Percentiles rank a stretch among this genome's conserved stretches.
Evolutionary conservation across 176 grass and related monocot species (phyloP).

Genomic region (Aegilops sharonensis): DNA sequence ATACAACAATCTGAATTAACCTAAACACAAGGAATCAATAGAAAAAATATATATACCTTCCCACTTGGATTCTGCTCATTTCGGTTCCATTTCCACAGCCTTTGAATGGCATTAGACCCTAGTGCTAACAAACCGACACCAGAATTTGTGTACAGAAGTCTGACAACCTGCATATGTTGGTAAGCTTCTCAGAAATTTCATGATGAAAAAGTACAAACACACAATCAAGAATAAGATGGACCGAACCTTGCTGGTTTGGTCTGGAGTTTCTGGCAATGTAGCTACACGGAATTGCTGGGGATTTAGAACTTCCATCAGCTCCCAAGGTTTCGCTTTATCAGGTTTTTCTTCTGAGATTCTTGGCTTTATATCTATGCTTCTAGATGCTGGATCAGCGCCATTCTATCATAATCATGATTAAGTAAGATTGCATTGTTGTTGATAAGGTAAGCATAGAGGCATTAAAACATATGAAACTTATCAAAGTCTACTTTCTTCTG

Average conservation of each 20-base stretch:
- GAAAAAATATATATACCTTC: constrained; percentile 54
- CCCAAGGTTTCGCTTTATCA: constrained; percentile 73
- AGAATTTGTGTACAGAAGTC: constrained; percentile 93
- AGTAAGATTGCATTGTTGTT: constrained; percentile 30
- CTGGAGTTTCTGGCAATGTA: constrained; percentile 87
- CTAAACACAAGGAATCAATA: constrained; percentile 31
- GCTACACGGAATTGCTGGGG: constrained; percentile 75
- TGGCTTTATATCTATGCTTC: constrained; percentile 71
- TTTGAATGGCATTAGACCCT: constrained; percentile 88
- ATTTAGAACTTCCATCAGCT: constrained; percentile 75
- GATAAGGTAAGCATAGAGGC: constrained; percentile 19
- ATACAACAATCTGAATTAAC: constrained; percentile 20
- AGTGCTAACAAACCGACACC: constrained; percentile 86
- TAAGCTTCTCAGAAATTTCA: constrained; percentile 5
- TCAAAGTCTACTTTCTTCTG: not conserved
- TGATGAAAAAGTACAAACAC: constrained; percentile 8
- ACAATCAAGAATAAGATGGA: constrained; percentile 25
- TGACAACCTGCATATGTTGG: constrained; percentile 61
- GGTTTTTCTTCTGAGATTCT: constrained; percentile 79
- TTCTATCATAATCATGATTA: constrained; percentile 63
- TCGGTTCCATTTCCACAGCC: constrained; percentile 86
- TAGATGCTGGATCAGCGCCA: constrained; percentile 69
- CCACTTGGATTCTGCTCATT: constrained; percentile 86
- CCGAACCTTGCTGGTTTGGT: constrained; percentile 65
- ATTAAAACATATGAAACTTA: constrained; percentile 16